Percentiles rank a stretch among this genome's conserved stretches.
phyloP scores from a whole-genome alignment of 176 grass and related monocot genomes.

The Oryza longistaminata region DNA sequence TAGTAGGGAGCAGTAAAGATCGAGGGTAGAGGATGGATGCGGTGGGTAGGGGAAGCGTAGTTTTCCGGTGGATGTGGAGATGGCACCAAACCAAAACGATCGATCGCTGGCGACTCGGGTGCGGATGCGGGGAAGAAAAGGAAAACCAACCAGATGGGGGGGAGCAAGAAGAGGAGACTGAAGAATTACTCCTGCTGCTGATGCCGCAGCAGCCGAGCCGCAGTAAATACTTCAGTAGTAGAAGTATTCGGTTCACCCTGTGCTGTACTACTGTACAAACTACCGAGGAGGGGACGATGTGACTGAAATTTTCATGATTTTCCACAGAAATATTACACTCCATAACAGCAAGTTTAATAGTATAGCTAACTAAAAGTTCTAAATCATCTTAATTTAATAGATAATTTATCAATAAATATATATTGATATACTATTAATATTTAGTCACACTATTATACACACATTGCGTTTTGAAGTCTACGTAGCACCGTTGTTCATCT shows the following conservation, averaged over 20 bases:
- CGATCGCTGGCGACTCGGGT: constrained; percentile 22
- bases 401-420: no score
- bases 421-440: no score
- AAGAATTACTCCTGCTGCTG: background rate
- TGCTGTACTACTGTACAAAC: background rate
- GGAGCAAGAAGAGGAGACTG: background rate
- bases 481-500: no score
- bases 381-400: no score
- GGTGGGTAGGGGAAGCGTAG: constrained; percentile 42
- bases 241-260: background rate
- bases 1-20: background rate
- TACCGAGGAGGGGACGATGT: background rate
- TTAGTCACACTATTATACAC: no score
- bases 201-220: no score
- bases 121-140: constrained; percentile 44
- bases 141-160: background rate
- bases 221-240: background rate
- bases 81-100: constrained; percentile 21
- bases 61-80: constrained; percentile 64
- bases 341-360: no score
- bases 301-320: background rate
- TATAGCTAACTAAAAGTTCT: no score
- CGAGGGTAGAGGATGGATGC: background rate
- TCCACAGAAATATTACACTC: background rate
- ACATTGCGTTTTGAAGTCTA: no score